These are phyloP conservation scores for Starmerella stigmatis DNA, from an alignment of 805 yeast genomes.

Conservation along the genomic window DNA sequence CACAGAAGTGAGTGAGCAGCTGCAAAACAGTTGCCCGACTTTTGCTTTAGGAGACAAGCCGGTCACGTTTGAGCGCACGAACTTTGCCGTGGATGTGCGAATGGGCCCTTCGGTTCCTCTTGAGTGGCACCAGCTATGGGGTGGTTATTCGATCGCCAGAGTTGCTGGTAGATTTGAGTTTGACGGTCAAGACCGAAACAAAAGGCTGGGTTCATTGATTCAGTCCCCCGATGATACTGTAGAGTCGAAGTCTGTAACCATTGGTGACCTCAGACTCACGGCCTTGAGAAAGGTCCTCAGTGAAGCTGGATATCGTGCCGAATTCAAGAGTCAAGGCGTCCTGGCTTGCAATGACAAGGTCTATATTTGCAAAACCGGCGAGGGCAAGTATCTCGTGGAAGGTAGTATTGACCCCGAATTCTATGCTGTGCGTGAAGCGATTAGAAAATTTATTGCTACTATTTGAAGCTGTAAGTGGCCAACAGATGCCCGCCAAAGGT, in stretches of 20 bases:
- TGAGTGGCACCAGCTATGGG: conserved; percentile 76
- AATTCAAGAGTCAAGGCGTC: conserved; percentile 87
- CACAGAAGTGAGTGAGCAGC: conserved; percentile 17
- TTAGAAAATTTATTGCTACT: conserved; percentile 21
- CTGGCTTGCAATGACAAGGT: conserved; percentile 71
- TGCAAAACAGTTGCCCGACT: neutral
- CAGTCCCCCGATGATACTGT: neutral
- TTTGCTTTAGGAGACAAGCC: conserved; percentile 14
- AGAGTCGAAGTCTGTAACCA: conserved; percentile 42
- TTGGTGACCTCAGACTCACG: conserved; percentile 80
- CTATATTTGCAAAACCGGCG: conserved; percentile 64
- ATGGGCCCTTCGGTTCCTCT: conserved; percentile 58
- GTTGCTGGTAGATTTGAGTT: conserved; percentile 48
- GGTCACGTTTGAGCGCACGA: conserved; percentile 15
- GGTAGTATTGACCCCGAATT: conserved; percentile 68
- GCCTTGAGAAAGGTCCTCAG: conserved; percentile 60
- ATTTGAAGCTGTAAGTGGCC: too few relatives aligned
- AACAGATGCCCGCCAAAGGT: too few relatives aligned
- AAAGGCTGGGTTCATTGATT: conserved; percentile 11
- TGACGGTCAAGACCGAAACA: conserved; percentile 13
- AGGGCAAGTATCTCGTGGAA: conserved; percentile 76
- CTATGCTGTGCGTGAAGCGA: conserved; percentile 35
- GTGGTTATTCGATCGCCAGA: conserved; percentile 73
- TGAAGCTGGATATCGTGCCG: conserved; percentile 57
- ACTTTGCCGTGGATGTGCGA: conserved; percentile 34